Percentiles rank a stretch among this genome's conserved stretches.
Conservation (phyloP, 495 filamentous ascomycete species). For the Penicillium coffeae region DNA sequence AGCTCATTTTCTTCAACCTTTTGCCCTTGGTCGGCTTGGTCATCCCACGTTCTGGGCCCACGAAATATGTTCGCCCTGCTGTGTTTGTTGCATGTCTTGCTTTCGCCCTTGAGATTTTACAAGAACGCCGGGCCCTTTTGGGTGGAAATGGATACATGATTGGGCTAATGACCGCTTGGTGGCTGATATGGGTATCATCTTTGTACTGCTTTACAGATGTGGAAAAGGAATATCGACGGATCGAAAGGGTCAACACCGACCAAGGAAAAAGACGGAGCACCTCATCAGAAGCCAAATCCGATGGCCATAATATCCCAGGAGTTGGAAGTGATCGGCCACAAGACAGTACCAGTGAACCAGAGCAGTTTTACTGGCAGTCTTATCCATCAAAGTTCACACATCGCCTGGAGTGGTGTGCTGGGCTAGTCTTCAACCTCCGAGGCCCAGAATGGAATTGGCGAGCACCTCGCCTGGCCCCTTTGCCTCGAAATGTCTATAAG, state of each 20-base stretch:
- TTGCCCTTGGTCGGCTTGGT: constrained; percentile 32
- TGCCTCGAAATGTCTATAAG: constrained; percentile 48
- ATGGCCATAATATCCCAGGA: not conserved
- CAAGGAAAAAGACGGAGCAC: too few relatives aligned
- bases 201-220: constrained; percentile 62
- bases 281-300: not conserved
- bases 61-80: constrained; percentile 42
- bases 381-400: constrained; percentile 60
- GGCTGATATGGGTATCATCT: constrained; percentile 58
- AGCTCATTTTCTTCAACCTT: constrained; percentile 26
- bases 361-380: constrained; percentile 58
- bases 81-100: constrained; percentile 51
- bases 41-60: constrained; percentile 24
- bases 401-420: constrained; percentile 68
- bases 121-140: constrained; percentile 46
- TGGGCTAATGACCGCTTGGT: constrained; percentile 64
- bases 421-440: constrained; percentile 65
- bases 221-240: constrained; percentile 63
- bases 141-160: constrained; percentile 63
- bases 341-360: not conserved
- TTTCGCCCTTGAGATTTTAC: constrained; percentile 37
- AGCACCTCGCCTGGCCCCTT: constrained; percentile 53
- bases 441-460: constrained; percentile 79
- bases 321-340: too few relatives aligned
- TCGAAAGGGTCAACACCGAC: constrained; percentile 39